These are phyloP conservation scores for Rosa persica DNA, from an alignment of 306 rosid genomes.

Conservation along the genomic window DNA sequence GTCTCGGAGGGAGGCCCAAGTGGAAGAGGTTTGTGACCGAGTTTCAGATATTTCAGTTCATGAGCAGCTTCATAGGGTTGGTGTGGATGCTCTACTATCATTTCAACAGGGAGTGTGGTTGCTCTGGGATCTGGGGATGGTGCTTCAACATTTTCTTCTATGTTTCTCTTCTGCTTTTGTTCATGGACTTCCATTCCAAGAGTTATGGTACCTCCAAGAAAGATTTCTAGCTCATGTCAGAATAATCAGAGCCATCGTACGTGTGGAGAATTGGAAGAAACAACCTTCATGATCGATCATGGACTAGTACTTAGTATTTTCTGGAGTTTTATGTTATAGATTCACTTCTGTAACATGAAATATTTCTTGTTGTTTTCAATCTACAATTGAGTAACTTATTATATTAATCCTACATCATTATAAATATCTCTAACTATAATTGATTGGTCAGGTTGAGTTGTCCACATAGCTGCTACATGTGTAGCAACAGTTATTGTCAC, in stretches of 20 bases:
- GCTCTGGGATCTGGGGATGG: slow-evolving; percentile 78
- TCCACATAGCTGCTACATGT: not conserved
- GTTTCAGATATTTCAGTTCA: slow-evolving; percentile 76
- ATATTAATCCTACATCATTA: not conserved
- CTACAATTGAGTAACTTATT: too few species aligned
- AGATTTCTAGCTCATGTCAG: not conserved
- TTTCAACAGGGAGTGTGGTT: slow-evolving; percentile 48
- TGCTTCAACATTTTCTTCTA: slow-evolving; percentile 75
- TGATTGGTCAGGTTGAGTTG: not conserved
- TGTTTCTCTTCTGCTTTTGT: slow-evolving; percentile 70
- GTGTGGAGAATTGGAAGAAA: not conserved
- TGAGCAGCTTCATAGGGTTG: slow-evolving; percentile 68
- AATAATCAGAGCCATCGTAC: not conserved
- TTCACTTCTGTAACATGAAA: not conserved
- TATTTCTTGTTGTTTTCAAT: not conserved
- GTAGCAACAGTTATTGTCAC: not conserved
- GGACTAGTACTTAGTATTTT: not conserved
- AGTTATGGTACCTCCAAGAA: slow-evolving; percentile 40
- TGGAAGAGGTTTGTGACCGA: slow-evolving; percentile 85
- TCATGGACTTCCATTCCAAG: slow-evolving; percentile 67
- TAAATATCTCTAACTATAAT: not conserved
- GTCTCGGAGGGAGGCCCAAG: slow-evolving; percentile 54
- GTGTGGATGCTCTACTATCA: slow-evolving; percentile 59
- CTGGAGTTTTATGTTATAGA: not conserved
- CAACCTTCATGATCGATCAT: not conserved